Evolutionary conservation across 768 basidiomycete species (phyloP).

Genomic region (Serendipita sp.): DNA sequence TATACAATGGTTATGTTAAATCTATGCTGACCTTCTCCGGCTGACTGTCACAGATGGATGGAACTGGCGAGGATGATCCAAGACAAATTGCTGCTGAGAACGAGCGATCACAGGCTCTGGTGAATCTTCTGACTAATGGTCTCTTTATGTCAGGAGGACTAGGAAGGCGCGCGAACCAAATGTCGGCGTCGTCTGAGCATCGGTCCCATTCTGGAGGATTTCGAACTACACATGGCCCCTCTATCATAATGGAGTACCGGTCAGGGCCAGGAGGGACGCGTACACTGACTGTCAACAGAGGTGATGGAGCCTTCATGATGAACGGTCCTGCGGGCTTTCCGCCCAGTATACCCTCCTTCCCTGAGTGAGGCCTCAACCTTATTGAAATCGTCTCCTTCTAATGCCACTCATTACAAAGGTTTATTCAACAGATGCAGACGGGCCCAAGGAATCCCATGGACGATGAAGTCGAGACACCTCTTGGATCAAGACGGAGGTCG

Average conservation of each 20-base stretch:
- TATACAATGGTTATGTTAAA: background rate
- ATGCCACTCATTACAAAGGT: background rate
- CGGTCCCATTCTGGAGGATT: too few species aligned
- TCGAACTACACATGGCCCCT: too few species aligned
- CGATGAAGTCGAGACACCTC: background rate
- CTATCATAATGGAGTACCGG: too few species aligned
- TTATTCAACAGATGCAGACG: background rate
- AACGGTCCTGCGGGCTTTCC: background rate
- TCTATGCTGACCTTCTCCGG: background rate
- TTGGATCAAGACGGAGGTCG: background rate
- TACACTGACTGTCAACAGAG: too few species aligned
- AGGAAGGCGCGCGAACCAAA: too few species aligned
- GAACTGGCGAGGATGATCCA: slow-evolving; percentile 1
- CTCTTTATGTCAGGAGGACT: too few species aligned
- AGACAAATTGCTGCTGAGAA: background rate
- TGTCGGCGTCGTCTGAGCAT: too few species aligned
- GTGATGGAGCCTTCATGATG: background rate
- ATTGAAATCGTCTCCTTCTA: background rate
- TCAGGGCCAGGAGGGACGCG: too few species aligned
- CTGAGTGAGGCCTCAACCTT: background rate
- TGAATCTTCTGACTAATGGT: background rate
- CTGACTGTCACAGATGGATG: background rate
- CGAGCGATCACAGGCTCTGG: background rate
- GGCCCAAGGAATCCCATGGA: background rate
- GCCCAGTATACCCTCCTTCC: background rate